These are phyloP conservation scores for Debaryomyces sp. DNA, from an alignment of 1,139 yeast species.

Conservation along the genomic window DNA sequence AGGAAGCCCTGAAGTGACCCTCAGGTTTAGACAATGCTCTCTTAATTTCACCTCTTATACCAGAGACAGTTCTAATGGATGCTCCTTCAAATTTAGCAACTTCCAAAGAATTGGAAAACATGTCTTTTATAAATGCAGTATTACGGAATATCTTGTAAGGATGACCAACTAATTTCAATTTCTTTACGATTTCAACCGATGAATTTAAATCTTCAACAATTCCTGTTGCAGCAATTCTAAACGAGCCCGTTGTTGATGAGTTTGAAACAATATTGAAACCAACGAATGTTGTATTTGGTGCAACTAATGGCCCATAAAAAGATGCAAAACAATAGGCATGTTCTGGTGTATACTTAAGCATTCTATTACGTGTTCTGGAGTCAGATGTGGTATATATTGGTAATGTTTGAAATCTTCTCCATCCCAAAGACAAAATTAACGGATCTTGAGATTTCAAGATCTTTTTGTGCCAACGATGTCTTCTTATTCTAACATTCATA, in stretches of 20 bases:
- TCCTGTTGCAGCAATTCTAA: conserved; percentile 98
- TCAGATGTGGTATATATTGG: conserved; percentile 97
- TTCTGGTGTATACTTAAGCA: conserved; percentile 98
- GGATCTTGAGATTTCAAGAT: conserved; percentile 96
- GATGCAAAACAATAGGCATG: conserved; percentile 97
- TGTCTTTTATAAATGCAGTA: conserved; percentile 95
- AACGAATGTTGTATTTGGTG: conserved; percentile 97
- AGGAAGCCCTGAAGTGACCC: conserved; percentile 97
- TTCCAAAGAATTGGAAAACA: conserved; percentile 91
- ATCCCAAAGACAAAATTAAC: conserved; percentile 86
- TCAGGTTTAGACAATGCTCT: conserved; percentile 93
- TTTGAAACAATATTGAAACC: conserved; percentile 90
- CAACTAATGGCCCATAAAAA: conserved; percentile 94
- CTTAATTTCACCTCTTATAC: conserved; percentile 96
- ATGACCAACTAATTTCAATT: conserved; percentile 90
- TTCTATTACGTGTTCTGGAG: conserved; percentile 94
- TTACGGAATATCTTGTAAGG: conserved; percentile 93
- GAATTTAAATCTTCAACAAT: conserved; percentile 91
- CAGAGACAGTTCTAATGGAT: conserved; percentile 92
- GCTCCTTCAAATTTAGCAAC: conserved; percentile 99
- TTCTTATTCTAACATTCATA: conserved; percentile 89
- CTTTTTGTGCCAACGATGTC: conserved; percentile 99
- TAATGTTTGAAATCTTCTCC: conserved; percentile 97
- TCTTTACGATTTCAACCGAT: conserved; percentile 90
- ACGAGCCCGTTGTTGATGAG: conserved; percentile 82